These are phyloP conservation scores for Monosporascus sp. DNA, from an alignment of 2,329 filamentous ascomycete species.

Conservation along the genomic window DNA sequence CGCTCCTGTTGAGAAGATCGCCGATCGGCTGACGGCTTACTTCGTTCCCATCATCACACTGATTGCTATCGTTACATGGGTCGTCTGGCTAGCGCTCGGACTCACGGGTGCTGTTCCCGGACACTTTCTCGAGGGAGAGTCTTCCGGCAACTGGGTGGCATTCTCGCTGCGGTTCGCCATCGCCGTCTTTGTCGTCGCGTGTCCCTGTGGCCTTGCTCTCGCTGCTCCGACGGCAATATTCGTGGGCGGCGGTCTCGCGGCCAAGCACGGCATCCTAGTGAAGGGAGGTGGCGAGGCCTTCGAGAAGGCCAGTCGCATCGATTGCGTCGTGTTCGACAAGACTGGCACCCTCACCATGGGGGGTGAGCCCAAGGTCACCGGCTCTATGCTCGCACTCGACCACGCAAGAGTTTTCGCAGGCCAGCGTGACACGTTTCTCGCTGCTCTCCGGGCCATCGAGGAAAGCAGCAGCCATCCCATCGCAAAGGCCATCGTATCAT, in stretches of 20 bases:
- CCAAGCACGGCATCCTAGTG: constrained; percentile 73
- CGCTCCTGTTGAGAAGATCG: constrained; percentile 71
- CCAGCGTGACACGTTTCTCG: constrained; percentile 35
- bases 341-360: constrained; percentile 76
- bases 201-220: constrained; percentile 76
- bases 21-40: constrained; percentile 67
- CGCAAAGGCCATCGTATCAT: constrained; percentile 63
- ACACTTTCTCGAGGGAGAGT: constrained; percentile 46
- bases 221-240: constrained; percentile 85
- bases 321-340: constrained; percentile 84
- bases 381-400: constrained; percentile 38
- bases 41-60: constrained; percentile 71
- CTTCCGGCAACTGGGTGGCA: constrained; percentile 60
- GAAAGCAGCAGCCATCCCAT: constrained; percentile 71
- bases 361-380: constrained; percentile 66
- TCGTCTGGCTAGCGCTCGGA: constrained; percentile 65
- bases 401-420: constrained; percentile 9
- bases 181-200: constrained; percentile 81
- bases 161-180: constrained; percentile 82
- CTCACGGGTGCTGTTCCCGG: constrained; percentile 51
- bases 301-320: constrained; percentile 73
- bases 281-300: constrained; percentile 84
- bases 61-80: constrained; percentile 66
- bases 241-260: constrained; percentile 74
- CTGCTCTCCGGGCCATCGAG: constrained; percentile 58